Conservation (phyloP, 495 filamentous ascomycete species). For the Astrocystis sublimbata region DNA sequence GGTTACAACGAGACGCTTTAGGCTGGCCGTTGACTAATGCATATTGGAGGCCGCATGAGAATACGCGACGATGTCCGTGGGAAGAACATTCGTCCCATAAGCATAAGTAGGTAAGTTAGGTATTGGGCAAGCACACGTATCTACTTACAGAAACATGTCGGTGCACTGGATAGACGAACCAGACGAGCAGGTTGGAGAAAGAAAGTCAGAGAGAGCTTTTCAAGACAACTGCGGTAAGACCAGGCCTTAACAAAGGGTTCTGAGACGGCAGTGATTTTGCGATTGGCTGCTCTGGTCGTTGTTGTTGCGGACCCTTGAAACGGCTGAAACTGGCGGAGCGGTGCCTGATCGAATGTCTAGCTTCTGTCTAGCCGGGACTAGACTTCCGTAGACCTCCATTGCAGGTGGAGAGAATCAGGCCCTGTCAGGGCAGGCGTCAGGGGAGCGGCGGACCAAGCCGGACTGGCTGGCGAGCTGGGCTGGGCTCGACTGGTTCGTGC, state of each 20-base stretch:
- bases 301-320: not conserved
- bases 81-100: too few relatives aligned
- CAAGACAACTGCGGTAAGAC: not conserved
- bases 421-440: not conserved
- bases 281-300: not conserved
- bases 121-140: not conserved
- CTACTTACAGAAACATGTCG: too few relatives aligned
- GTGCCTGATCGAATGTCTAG: not conserved
- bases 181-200: not conserved
- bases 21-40: slow-evolving; percentile 12
- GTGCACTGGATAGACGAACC: too few relatives aligned
- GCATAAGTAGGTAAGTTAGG: too few relatives aligned
- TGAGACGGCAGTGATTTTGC: not conserved
- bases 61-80: not conserved
- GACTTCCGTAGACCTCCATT: too few relatives aligned
- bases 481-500: too few relatives aligned
- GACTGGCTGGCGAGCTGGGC: too few relatives aligned
- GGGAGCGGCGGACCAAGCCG: not conserved
- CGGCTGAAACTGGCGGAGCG: not conserved
- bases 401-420: too few relatives aligned
- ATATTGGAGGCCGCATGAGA: slow-evolving; percentile 8
- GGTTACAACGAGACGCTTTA: slow-evolving; percentile 10
- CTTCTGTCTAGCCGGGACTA: too few relatives aligned
- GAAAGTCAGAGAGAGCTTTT: not conserved
- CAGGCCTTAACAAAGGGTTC: not conserved